These are phyloP conservation scores for Colletotrichum truncatum DNA, from an alignment of 2,329 filamentous ascomycete genomes.

Conservation along the genomic window DNA sequence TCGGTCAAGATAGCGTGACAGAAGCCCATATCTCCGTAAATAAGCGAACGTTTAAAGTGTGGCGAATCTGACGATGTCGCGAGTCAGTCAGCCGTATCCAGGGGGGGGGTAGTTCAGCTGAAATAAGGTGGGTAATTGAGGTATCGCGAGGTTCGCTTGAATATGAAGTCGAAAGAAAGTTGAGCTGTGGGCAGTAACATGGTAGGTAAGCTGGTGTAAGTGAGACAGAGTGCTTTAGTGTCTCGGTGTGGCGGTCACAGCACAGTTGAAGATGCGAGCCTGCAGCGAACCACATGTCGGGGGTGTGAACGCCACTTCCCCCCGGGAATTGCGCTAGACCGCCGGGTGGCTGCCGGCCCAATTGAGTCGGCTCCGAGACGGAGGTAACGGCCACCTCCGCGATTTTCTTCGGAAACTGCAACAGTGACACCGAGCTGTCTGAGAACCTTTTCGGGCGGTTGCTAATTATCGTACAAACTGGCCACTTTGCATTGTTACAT, in stretches of 20 bases:
- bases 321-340: no score
- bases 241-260: neutral
- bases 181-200: no score
- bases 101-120: no score
- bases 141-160: neutral
- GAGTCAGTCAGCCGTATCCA: constrained; percentile 7
- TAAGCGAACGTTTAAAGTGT: constrained; percentile 12
- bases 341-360: neutral
- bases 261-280: no score
- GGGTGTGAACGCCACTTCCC: no score
- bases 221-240: neutral
- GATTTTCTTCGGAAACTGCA: constrained; percentile 3
- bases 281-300: no score
- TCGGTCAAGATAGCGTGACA: constrained; percentile 1
- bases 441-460: neutral
- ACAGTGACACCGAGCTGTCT: neutral
- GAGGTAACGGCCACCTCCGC: neutral
- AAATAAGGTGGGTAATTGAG: neutral
- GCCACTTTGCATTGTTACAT: neutral
- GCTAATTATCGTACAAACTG: neutral
- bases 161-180: neutral
- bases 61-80: constrained; percentile 7
- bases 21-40: neutral
- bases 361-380: constrained; percentile 18
- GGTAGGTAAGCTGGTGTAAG: no score